Evolutionary conservation across 148 eudicot species (phyloP).

Genomic region (Rhododendron vialii): DNA sequence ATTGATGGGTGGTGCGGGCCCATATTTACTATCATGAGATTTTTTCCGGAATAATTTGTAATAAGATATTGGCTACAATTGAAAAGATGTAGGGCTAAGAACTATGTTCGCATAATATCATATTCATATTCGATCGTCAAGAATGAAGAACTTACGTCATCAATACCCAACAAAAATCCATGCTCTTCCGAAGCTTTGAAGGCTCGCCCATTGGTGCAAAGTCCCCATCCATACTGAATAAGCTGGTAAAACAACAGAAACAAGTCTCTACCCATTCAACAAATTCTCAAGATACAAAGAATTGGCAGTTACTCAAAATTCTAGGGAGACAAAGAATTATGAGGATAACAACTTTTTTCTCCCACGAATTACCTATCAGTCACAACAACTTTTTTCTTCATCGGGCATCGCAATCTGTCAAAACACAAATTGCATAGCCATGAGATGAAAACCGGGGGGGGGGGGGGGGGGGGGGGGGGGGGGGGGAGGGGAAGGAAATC

Average conservation of each 20-base stretch:
- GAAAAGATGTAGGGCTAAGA: too few species aligned
- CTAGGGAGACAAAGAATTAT: background rate
- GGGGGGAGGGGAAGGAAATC: background rate
- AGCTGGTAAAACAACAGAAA: conserved; percentile 38
- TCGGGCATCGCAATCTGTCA: conserved; percentile 59
- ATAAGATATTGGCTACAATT: too few species aligned
- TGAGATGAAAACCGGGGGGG: background rate
- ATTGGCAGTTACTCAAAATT: too few species aligned
- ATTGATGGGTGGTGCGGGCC: too few species aligned
- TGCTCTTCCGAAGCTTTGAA: conserved; percentile 74
- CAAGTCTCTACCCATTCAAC: background rate
- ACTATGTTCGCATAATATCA: too few species aligned
- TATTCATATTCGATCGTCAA: too few species aligned
- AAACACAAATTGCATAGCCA: conserved; percentile 10
- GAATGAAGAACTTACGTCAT: conserved; percentile 62
- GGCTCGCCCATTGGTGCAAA: conserved; percentile 88
- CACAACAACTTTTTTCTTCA: conserved; percentile 76
- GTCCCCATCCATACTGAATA: conserved; percentile 99
- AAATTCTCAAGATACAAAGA: background rate
- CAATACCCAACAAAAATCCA: conserved; percentile 82
- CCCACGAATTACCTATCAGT: conserved; percentile 61
- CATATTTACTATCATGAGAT: too few species aligned
- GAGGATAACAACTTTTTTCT: background rate
- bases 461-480: background rate
- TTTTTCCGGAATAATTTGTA: too few species aligned